Conservation (phyloP, 306 rosid genomes). For the Prunus dulcis region DNA sequence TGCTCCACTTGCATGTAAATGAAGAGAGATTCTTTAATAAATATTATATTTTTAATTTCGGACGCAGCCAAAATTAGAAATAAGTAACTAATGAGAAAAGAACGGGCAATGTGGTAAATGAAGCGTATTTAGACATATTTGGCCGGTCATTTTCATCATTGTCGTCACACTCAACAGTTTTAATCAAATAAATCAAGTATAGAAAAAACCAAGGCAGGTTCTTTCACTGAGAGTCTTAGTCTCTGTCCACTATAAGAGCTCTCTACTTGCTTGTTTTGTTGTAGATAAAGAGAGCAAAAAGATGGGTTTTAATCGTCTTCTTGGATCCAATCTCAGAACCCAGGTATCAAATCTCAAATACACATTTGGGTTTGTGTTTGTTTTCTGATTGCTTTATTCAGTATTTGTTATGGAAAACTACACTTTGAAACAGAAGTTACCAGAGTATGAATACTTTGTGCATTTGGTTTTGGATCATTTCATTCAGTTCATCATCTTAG, state of each 20-base stretch:
- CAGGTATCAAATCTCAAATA: constrained; percentile 29
- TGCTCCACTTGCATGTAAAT: too few species aligned
- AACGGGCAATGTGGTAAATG: not conserved
- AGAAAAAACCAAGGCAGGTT: not conserved
- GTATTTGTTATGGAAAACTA: not conserved
- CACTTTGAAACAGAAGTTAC: not conserved
- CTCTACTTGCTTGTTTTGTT: not conserved
- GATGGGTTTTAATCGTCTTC: constrained; percentile 35
- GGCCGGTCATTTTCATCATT: not conserved
- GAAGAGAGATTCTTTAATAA: too few species aligned
- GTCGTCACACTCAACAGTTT: not conserved
- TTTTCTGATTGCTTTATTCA: not conserved
- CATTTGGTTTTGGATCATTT: not conserved
- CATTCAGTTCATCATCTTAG: not conserved
- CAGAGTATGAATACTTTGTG: not conserved
- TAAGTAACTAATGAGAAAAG: too few species aligned
- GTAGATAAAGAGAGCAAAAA: not conserved
- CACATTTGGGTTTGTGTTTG: not conserved
- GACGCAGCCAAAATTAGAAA: too few species aligned
- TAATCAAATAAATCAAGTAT: not conserved
- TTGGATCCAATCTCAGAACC: constrained; percentile 38
- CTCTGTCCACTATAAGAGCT: not conserved
- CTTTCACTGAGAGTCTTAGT: not conserved
- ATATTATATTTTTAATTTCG: too few species aligned
- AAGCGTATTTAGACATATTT: not conserved